A percentile compares a stretch with the other conserved stretches of the same genome.
These are phyloP conservation scores for Diaporthe vaccinii DNA, from an alignment of 2,329 filamentous ascomycete genomes.

Conservation along the genomic window DNA sequence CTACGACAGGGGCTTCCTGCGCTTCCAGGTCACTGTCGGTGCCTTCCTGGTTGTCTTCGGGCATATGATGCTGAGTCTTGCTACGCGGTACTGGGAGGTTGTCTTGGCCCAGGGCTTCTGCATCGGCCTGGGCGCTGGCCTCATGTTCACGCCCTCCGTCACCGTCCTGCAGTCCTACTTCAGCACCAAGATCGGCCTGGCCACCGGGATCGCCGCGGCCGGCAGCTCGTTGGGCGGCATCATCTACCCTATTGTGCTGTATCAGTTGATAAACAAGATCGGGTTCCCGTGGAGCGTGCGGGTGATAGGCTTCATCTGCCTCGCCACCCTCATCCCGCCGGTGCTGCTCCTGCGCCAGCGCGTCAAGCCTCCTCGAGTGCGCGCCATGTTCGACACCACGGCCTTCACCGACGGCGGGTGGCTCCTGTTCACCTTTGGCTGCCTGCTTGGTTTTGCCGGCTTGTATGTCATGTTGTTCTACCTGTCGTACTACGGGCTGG, in stretches of 20 bases:
- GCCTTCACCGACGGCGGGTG: constrained; percentile 56
- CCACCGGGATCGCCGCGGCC: constrained; percentile 51
- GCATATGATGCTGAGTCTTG: constrained; percentile 57
- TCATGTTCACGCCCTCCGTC: constrained; percentile 55
- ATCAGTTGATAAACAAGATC: constrained; percentile 43
- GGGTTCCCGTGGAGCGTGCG: constrained; percentile 48
- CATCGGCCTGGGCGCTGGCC: constrained; percentile 59
- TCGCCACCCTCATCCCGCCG: constrained; percentile 47
- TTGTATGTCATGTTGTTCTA: constrained; percentile 56
- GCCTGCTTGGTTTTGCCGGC: constrained; percentile 56
- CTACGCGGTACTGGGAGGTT: constrained; percentile 58
- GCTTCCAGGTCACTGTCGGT: constrained; percentile 56
- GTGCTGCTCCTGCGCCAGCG: constrained; percentile 50
- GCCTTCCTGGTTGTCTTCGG: constrained; percentile 59
- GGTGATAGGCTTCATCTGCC: constrained; percentile 45
- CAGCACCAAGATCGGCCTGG: constrained; percentile 46
- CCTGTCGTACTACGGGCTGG: constrained; percentile 52
- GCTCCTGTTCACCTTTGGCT: constrained; percentile 50
- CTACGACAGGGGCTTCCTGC: constrained; percentile 62
- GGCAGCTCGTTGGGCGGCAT: constrained; percentile 52
- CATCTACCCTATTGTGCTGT: constrained; percentile 50
- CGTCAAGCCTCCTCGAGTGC: constrained; percentile 51
- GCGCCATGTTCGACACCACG: constrained; percentile 53
- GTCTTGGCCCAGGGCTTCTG: constrained; percentile 60
- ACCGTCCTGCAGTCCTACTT: constrained; percentile 54